Evolutionary conservation across 2,329 filamentous ascomycete genomes (phyloP).

Genomic region (Dendryphion nanum): DNA sequence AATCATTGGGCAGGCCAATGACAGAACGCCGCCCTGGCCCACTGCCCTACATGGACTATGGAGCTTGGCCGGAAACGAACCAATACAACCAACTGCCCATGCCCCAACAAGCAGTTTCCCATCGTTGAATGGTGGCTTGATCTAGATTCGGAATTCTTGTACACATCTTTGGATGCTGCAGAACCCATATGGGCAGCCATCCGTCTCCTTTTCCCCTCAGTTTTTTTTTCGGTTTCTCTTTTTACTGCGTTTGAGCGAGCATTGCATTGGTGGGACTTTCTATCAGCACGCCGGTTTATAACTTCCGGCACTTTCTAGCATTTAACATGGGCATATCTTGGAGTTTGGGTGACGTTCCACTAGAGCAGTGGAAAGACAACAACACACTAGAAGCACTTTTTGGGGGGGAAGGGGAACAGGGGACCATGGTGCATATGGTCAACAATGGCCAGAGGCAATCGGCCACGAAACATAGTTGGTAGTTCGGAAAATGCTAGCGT

Average conservation of each 20-base stretch:
- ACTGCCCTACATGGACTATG: constrained; percentile 44
- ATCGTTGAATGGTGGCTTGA: constrained; percentile 13
- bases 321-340: too few species aligned
- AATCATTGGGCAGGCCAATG: constrained; percentile 47
- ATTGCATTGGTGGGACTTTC: constrained; percentile 30
- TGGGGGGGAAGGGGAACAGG: too few species aligned
- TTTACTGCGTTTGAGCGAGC: constrained; percentile 36
- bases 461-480: too few species aligned
- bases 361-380: too few species aligned
- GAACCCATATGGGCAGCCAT: neutral
- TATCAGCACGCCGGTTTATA: neutral
- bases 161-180: constrained; percentile 1
- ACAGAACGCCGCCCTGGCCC: constrained; percentile 46
- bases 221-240: constrained; percentile 11
- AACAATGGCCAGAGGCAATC: too few species aligned
- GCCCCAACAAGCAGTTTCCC: constrained; percentile 37
- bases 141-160: constrained; percentile 1
- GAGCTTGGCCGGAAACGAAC: constrained; percentile 37
- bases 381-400: too few species aligned
- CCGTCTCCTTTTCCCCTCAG: neutral
- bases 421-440: too few species aligned
- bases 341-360: too few species aligned
- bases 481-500: too few species aligned
- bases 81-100: constrained; percentile 40
- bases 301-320: neutral